Conservation (phyloP, 2,329 filamentous ascomycete species). For the Ciborinia camelliae region DNA sequence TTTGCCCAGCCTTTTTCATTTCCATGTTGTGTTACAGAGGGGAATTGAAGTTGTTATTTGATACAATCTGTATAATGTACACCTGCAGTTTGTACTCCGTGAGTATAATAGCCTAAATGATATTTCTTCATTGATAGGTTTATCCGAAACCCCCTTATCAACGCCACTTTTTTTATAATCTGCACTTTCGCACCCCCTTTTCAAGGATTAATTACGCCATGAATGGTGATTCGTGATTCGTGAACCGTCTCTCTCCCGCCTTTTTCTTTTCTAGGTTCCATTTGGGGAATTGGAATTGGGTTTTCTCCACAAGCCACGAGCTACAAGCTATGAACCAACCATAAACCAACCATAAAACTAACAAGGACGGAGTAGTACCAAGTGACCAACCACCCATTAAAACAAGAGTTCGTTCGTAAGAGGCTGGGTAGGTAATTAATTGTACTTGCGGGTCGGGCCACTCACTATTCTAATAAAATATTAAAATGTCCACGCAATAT, state of each 20-base stretch:
- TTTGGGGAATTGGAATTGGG: not conserved
- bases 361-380: too few relatives aligned
- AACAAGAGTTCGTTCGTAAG: not conserved
- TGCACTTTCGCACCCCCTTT: not conserved
- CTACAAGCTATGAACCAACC: too few relatives aligned
- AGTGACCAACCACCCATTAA: not conserved
- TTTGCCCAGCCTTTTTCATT: not conserved
- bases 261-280: not conserved
- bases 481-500: not conserved
- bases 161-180: not conserved
- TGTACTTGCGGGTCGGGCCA: slow-evolving; percentile 3
- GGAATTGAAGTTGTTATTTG: too few relatives aligned
- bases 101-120: not conserved
- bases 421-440: not conserved
- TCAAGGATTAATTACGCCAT: not conserved
- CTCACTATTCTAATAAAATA: too few relatives aligned
- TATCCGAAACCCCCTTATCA: not conserved
- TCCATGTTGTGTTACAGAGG: not conserved
- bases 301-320: too few relatives aligned
- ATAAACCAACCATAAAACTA: too few relatives aligned
- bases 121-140: not conserved
- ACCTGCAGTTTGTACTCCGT: too few relatives aligned
- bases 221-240: too few relatives aligned
- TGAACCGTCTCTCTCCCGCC: too few relatives aligned
- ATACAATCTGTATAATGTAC: slow-evolving; percentile 9